phyloP scores from a whole-genome alignment of 148 eudicot species.

The Rhododendron ovatum region DNA sequence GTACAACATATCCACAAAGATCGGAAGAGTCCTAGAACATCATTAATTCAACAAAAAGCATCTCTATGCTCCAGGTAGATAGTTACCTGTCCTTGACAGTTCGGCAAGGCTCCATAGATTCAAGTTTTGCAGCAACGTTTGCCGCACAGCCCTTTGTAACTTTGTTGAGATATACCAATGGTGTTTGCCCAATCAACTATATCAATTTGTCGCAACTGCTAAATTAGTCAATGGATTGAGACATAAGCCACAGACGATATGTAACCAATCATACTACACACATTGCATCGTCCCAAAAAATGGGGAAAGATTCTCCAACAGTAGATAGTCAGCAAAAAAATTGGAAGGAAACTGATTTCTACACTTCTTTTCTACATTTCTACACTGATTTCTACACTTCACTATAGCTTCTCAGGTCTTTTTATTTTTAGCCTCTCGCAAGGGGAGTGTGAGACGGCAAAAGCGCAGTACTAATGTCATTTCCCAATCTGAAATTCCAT shows the following conservation, averaged over 20 bases:
- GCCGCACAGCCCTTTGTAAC: slow-evolving; percentile 64
- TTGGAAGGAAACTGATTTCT: neutral
- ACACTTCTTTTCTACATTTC: too few species aligned
- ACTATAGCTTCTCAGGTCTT: neutral
- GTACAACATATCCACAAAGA: neutral
- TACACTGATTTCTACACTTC: too few species aligned
- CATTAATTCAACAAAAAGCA: neutral
- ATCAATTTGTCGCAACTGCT: slow-evolving; percentile 16
- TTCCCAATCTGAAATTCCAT: neutral
- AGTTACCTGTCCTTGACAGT: slow-evolving; percentile 71
- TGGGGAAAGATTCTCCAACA: neutral
- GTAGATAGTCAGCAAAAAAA: neutral
- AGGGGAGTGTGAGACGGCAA: too few species aligned
- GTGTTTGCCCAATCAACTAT: slow-evolving; percentile 74
- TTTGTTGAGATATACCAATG: slow-evolving; percentile 75
- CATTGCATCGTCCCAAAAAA: neutral
- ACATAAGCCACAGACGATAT: neutral
- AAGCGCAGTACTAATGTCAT: too few species aligned
- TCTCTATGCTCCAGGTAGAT: neutral
- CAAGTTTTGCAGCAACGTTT: slow-evolving; percentile 70
- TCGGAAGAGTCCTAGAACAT: neutral
- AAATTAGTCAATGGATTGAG: slow-evolving; percentile 13
- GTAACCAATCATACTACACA: neutral
- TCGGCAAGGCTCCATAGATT: slow-evolving; percentile 74
- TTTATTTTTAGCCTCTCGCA: neutral